Evolutionary conservation across 164 flowering plant species (phyloP).

Genomic region (Vitis rupestris): DNA sequence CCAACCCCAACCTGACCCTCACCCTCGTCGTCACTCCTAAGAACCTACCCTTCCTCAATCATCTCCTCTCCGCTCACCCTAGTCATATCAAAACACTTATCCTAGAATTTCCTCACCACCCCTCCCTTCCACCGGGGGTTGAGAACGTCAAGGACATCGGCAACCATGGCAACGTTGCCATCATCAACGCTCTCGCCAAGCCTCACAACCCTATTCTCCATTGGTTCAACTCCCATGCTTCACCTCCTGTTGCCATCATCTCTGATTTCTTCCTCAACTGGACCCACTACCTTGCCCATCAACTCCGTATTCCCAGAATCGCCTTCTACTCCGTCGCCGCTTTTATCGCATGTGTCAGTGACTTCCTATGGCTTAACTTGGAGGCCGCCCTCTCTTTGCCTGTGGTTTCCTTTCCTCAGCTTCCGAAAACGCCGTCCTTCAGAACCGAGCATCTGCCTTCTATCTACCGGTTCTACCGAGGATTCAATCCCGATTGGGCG

Average conservation of each 20-base stretch:
- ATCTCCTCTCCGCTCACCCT: slow-evolving; percentile 39
- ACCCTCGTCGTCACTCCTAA: slow-evolving; percentile 61
- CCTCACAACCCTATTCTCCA: slow-evolving; percentile 34
- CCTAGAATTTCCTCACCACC: slow-evolving; percentile 57
- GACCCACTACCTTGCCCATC: slow-evolving; percentile 34
- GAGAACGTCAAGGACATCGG: slow-evolving; percentile 53
- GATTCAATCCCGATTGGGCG: slow-evolving; percentile 30
- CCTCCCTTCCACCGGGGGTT: slow-evolving; percentile 41
- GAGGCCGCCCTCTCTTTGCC: background rate
- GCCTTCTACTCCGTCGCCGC: slow-evolving; percentile 34
- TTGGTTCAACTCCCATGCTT: slow-evolving; percentile 48
- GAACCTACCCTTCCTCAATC: slow-evolving; percentile 52
- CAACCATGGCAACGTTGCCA: slow-evolving; percentile 18
- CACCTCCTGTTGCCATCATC: slow-evolving; percentile 40
- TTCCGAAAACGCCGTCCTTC: slow-evolving; percentile 36
- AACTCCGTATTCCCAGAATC: slow-evolving; percentile 35
- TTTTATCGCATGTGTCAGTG: slow-evolving; percentile 5
- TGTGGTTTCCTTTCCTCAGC: slow-evolving; percentile 17
- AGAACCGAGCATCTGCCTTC: slow-evolving; percentile 36
- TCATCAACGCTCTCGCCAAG: slow-evolving; percentile 28
- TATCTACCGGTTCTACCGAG: slow-evolving; percentile 17
- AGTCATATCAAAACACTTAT: slow-evolving; percentile 30
- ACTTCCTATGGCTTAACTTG: slow-evolving; percentile 12
- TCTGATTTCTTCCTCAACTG: slow-evolving; percentile 64
- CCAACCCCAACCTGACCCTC: slow-evolving; percentile 32